Base-by-base conservation (phyloP, 768 basidiomycete species). In the Pleurotus tuber-regium region DNA sequence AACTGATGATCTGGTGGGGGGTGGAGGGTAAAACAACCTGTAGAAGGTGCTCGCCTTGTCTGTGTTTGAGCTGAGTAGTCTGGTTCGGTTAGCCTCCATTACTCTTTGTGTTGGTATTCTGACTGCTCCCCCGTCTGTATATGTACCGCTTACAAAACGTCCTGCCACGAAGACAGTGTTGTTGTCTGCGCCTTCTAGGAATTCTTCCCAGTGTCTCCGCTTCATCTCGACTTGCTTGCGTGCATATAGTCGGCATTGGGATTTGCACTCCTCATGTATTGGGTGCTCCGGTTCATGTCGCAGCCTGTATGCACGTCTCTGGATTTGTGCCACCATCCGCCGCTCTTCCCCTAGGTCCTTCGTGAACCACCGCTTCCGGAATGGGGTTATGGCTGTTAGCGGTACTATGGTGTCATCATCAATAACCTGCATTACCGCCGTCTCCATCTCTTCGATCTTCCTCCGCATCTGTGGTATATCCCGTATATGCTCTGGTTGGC, bases 291-390 rank as follows among this genome's bases (percentile, higher is more conserved):
- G 46, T 1, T 36, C 8, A 0, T 6, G 30, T 9, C 54, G 29
- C 24, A 39, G 43, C 1, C 38, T 23, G n/a, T 50, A 49, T 0
- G 55, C 14, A 2, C 44, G 4, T 5, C 36, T 11, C n/a, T 38
- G 36, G 12, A 38, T 5, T 16, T 18, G 36, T 6, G 6, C n/a
- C 36, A 7, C 19, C 8, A 4, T 18, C n/a, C n/a, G 12, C n/a
- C 36, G 36, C n/a, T 38, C 7, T 8, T 38, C 5, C n/a, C 14
- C n/a, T 5, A 66, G 51, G 5, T 63, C 58, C 0, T 41, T 3
- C 1, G 26, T 59, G 57, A 57, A 66, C 63, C 63, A 66, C 0
- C 57, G n/a, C 14, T 59, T 64, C 2, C 56, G 43, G 33, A 51
- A 51, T 0, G 59, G 60, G 28, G 36, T 44, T 1, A 58, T 57